Conservation (phyloP, 208 protist genomes). For the Trypanosoma mega region DNA sequence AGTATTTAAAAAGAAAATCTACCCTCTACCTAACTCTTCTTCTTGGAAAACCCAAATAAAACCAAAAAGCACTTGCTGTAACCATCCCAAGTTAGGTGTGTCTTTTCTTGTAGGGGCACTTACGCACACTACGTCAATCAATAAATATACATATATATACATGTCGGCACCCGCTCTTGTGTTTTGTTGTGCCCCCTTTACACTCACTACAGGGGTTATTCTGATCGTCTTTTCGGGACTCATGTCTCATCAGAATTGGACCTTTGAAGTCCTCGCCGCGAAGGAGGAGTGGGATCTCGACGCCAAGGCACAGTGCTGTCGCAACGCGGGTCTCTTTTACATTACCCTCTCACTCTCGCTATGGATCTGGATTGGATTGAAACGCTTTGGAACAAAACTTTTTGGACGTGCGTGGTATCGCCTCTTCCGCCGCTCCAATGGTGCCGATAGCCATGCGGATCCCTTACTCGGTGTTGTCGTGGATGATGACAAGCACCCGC, state of each 20-base stretch:
- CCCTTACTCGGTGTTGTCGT: too few relatives aligned
- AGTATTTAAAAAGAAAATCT: too few relatives aligned
- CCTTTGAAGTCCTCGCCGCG: slow-evolving; percentile 62
- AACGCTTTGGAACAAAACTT: background rate
- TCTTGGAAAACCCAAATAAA: too few relatives aligned
- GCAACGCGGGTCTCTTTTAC: slow-evolving; percentile 54
- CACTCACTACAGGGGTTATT: slow-evolving; percentile 34
- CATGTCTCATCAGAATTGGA: slow-evolving; percentile 41
- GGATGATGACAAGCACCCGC: too few relatives aligned
- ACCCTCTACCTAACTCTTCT: too few relatives aligned
- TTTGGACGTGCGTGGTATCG: background rate
- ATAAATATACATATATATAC: too few relatives aligned
- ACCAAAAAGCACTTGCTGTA: too few relatives aligned
- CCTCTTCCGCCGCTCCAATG: background rate
- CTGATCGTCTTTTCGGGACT: slow-evolving; percentile 32
- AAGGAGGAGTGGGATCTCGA: slow-evolving; percentile 56
- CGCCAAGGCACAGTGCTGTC: slow-evolving; percentile 50
- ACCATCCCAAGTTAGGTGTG: too few relatives aligned
- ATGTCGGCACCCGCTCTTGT: slow-evolving; percentile 2
- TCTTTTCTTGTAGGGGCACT: too few relatives aligned
- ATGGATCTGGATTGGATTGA: slow-evolving; percentile 17
- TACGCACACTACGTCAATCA: too few relatives aligned
- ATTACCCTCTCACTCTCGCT: slow-evolving; percentile 34
- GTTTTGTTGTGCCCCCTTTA: slow-evolving; percentile 36
- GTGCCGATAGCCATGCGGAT: too few relatives aligned